Conservation (phyloP, 768 basidiomycete species). For the Naganishia kalamii region DNA sequence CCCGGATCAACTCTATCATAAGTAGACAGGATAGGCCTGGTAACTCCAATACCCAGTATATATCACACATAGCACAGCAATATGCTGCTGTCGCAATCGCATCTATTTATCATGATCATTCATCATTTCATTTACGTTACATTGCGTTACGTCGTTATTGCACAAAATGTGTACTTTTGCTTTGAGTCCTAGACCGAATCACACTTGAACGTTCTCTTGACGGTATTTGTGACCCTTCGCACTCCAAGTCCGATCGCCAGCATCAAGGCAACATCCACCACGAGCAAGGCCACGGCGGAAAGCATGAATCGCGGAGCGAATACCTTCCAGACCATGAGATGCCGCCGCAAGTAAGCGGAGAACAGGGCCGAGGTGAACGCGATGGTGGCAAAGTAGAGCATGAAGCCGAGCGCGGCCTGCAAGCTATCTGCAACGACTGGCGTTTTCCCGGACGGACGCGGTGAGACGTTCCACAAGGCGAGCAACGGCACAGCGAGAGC, state of each 20-base stretch:
- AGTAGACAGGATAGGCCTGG: neutral
- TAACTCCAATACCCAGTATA: too few relatives aligned
- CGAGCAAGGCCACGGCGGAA: slow-evolving; percentile 60
- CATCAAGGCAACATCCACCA: slow-evolving; percentile 64
- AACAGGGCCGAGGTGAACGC: slow-evolving; percentile 65
- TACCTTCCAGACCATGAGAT: slow-evolving; percentile 98
- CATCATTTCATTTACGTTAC: neutral
- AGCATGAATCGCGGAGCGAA: slow-evolving; percentile 93
- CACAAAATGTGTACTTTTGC: neutral
- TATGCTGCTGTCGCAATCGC: neutral
- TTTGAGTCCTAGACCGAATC: slow-evolving; percentile 30
- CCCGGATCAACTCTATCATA: neutral
- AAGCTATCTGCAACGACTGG: slow-evolving; percentile 45
- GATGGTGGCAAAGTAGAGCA: slow-evolving; percentile 62
- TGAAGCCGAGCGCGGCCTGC: slow-evolving; percentile 55
- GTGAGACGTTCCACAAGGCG: slow-evolving; percentile 76
- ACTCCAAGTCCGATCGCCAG: slow-evolving; percentile 59
- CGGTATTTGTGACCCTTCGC: slow-evolving; percentile 39
- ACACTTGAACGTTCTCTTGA: slow-evolving; percentile 42
- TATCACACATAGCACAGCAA: neutral
- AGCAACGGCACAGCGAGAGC: slow-evolving; percentile 66
- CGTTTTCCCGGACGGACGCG: slow-evolving; percentile 47
- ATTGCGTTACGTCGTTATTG: neutral
- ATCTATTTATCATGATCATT: neutral
- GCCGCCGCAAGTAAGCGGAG: slow-evolving; percentile 69